Conservation (phyloP, 768 basidiomycete genomes). For the Gloeophyllum trabeum region DNA sequence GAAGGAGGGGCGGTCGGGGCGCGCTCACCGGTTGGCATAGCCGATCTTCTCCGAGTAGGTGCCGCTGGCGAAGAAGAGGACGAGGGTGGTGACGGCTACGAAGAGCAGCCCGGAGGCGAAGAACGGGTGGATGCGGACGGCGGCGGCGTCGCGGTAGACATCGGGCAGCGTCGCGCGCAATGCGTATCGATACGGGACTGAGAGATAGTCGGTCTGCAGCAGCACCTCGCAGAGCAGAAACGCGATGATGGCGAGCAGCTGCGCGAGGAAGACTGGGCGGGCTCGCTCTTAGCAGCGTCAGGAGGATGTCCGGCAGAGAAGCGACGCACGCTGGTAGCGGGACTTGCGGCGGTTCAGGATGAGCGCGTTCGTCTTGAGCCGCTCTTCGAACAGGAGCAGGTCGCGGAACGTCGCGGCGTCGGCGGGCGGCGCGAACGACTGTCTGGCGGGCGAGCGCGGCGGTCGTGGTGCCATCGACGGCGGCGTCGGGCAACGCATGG, state of each 20-base stretch:
- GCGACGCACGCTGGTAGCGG: constrained; percentile 65
- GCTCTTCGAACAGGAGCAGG: constrained; percentile 86
- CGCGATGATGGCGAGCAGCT: constrained; percentile 54
- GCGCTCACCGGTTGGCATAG: constrained; percentile 84
- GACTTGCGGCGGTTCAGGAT: constrained; percentile 68
- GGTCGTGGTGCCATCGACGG: neutral
- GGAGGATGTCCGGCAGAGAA: constrained; percentile 1
- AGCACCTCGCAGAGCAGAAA: constrained; percentile 72
- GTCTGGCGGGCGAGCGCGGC: neutral
- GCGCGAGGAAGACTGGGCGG: constrained; percentile 57
- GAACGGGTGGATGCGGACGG: constrained; percentile 56
- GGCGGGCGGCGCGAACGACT: constrained; percentile 47
- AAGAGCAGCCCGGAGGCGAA: constrained; percentile 72
- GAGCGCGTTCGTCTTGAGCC: constrained; percentile 91
- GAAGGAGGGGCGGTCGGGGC: constrained; percentile 1
- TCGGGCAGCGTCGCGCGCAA: constrained; percentile 42
- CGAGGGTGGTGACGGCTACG: constrained; percentile 81
- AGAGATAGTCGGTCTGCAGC: constrained; percentile 55
- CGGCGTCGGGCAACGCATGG: too few species aligned
- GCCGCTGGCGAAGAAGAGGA: constrained; percentile 92
- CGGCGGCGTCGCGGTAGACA: constrained; percentile 26
- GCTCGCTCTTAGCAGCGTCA: neutral
- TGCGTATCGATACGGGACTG: constrained; percentile 46
- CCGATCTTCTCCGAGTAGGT: constrained; percentile 95
- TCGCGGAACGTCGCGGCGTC: constrained; percentile 81